These are phyloP conservation scores for Rubia peregrina DNA, from an alignment of 305 asterid genomes.

Conservation along the genomic window DNA sequence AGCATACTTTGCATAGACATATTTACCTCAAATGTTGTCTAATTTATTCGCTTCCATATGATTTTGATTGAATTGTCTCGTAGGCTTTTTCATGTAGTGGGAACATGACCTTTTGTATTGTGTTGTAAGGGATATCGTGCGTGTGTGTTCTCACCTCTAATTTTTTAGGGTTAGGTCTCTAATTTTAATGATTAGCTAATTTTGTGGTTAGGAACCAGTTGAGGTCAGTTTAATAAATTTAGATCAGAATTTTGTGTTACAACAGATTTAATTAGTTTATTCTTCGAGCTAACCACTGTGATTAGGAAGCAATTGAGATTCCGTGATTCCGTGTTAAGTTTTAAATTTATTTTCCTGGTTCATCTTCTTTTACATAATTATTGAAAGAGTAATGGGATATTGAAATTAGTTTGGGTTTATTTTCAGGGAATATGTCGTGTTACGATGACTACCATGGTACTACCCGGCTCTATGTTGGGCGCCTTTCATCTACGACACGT, in stretches of 20 bases:
- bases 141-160: neutral
- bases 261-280: neutral
- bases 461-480: conserved; percentile 93
- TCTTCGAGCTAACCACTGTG: neutral
- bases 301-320: neutral
- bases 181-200: neutral
- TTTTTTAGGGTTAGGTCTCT: neutral
- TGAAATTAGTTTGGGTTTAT: neutral
- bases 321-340: neutral
- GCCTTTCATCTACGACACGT: conserved; percentile 81
- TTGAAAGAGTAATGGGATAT: neutral
- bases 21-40: too few species aligned
- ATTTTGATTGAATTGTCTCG: neutral
- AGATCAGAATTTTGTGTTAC: neutral
- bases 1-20: too few species aligned
- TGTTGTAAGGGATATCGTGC: neutral
- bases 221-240: neutral
- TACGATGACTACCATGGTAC: conserved; percentile 70
- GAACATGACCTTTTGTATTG: neutral
- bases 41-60: neutral
- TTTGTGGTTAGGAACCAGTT: neutral
- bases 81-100: neutral
- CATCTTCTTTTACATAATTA: neutral
- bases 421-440: conserved; percentile 61
- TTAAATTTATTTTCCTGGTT: neutral